phyloP scores from a whole-genome alignment of 139 green algal species.

The Micromonas commoda region DNA sequence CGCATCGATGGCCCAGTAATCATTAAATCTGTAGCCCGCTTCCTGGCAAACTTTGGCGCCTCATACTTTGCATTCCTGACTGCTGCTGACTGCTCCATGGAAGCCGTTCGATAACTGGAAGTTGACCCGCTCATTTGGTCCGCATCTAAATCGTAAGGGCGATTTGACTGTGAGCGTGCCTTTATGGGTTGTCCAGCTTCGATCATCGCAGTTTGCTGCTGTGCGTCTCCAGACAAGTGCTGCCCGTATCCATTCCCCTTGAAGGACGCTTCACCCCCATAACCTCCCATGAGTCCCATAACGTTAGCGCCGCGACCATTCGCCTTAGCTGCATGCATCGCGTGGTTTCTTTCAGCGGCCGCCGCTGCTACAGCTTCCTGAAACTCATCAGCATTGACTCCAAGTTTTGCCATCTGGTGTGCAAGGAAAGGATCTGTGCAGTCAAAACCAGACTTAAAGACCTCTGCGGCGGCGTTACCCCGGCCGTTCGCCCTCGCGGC shows the following conservation, averaged over 20 bases:
- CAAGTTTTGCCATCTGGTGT: not conserved
- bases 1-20: not conserved
- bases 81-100: not conserved
- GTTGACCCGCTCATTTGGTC: too few species aligned
- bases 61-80: not conserved
- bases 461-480: too few species aligned
- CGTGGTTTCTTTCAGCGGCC: not conserved
- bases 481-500: too few species aligned
- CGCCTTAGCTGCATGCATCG: not conserved
- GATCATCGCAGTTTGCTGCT: too few species aligned
- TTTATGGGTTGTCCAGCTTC: too few species aligned
- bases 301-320: not conserved
- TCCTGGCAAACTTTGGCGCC: not conserved
- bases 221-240: too few species aligned
- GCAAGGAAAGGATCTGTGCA: not conserved
- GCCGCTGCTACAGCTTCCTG: not conserved
- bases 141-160: too few species aligned
- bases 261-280: not conserved
- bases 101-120: not conserved
- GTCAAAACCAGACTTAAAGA: not conserved
- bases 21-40: not conserved
- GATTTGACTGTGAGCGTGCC: too few species aligned
- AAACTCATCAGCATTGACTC: not conserved
- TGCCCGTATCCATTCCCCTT: not conserved
- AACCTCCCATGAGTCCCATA: not conserved